phyloP scores from a whole-genome alignment of 1,139 yeast genomes.

The Pichia sp. region DNA sequence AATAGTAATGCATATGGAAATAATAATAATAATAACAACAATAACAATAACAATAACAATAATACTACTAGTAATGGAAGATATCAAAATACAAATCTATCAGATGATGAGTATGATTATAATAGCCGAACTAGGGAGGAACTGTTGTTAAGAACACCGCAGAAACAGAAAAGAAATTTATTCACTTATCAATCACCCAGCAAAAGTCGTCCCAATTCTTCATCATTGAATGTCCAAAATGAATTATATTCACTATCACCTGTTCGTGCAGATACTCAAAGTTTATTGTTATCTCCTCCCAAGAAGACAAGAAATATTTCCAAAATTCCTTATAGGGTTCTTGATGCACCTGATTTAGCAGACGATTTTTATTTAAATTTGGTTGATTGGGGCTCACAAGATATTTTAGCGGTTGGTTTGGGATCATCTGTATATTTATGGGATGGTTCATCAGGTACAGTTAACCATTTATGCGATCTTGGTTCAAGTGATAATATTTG shows the following conservation, averaged over 20 bases:
- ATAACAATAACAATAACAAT: slow-evolving; percentile 12
- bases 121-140: slow-evolving; percentile 15
- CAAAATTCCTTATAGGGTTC: slow-evolving; percentile 84
- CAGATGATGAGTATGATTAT: slow-evolving; percentile 23
- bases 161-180: slow-evolving; percentile 50
- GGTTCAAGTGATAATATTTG: slow-evolving; percentile 61
- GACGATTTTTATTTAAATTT: slow-evolving; percentile 91
- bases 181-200: slow-evolving; percentile 69
- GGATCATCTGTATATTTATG: slow-evolving; percentile 85
- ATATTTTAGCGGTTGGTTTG: slow-evolving; percentile 82
- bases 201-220: slow-evolving; percentile 51
- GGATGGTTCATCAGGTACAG: slow-evolving; percentile 84
- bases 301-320: slow-evolving; percentile 72
- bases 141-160: slow-evolving; percentile 36
- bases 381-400: slow-evolving; percentile 94
- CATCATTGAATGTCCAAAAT: slow-evolving; percentile 56
- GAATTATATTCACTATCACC: slow-evolving; percentile 80
- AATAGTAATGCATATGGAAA: slow-evolving; percentile 12
- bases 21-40: slow-evolving; percentile 8
- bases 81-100: slow-evolving; percentile 3
- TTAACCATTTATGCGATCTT: slow-evolving; percentile 70
- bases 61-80: slow-evolving; percentile 11
- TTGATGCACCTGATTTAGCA: slow-evolving; percentile 93
- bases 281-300: slow-evolving; percentile 71
- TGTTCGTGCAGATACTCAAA: slow-evolving; percentile 82